phyloP scores from a whole-genome alignment of 345 rosid species.

The Eucalyptus shirleyi region DNA sequence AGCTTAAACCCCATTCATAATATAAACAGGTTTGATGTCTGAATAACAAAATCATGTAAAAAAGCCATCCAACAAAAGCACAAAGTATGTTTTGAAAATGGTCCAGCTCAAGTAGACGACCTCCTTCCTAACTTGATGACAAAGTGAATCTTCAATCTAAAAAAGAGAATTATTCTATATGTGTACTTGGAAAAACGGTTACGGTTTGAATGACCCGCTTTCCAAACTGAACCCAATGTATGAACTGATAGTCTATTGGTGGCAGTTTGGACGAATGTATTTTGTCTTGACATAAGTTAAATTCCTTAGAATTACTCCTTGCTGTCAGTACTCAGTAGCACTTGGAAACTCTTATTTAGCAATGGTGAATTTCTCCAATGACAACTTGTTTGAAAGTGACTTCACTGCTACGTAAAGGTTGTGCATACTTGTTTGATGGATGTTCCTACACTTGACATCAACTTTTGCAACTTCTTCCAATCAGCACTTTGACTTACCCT shows the following conservation, averaged over 20 bases:
- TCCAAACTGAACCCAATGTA: background rate
- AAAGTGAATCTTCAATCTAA: background rate
- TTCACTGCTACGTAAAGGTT: background rate
- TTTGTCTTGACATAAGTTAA: background rate
- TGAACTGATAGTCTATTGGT: background rate
- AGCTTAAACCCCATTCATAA: background rate
- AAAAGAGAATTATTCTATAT: background rate
- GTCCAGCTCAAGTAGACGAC: background rate
- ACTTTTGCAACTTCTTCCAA: background rate
- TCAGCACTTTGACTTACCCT: background rate
- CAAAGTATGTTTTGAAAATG: background rate
- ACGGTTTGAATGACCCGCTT: background rate
- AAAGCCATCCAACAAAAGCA: background rate
- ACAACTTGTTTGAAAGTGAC: background rate
- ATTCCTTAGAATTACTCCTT: background rate
- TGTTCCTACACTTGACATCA: background rate
- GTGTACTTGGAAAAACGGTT: background rate
- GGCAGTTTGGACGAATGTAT: background rate
- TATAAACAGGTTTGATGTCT: background rate
- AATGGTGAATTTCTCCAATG: background rate
- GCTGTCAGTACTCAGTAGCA: background rate
- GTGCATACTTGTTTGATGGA: background rate
- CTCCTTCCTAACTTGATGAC: background rate
- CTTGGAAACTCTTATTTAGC: background rate
- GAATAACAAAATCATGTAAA: background rate